These are phyloP conservation scores for Leccinum fuscescens DNA, from an alignment of 1,284 basidiomycete species.

Conservation along the genomic window DNA sequence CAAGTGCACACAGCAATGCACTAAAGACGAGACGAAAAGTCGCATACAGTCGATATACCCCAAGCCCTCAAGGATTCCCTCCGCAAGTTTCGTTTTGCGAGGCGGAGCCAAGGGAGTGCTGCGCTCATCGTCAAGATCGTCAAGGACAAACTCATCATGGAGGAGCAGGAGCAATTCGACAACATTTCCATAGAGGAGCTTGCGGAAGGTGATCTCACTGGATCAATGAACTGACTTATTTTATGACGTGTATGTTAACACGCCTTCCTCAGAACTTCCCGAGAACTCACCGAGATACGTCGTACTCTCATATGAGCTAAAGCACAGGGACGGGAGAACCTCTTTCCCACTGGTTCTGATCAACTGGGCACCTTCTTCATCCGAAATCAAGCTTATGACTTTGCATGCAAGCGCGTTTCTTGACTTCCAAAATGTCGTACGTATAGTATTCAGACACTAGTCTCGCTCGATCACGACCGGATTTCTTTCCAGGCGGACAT, in stretches of 20 bases:
- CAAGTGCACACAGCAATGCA: not conserved
- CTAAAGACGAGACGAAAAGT: slow-evolving; percentile 41
- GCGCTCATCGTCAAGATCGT: slow-evolving; percentile 88
- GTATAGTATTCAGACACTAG: slow-evolving; percentile 24
- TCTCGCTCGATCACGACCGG: slow-evolving; percentile 2
- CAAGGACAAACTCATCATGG: slow-evolving; percentile 75
- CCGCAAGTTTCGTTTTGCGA: slow-evolving; percentile 81
- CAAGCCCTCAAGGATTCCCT: slow-evolving; percentile 71
- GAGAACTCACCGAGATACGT: slow-evolving; percentile 89
- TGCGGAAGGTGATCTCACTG: slow-evolving; percentile 62
- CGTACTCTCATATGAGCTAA: slow-evolving; percentile 79
- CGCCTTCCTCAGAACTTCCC: slow-evolving; percentile 69
- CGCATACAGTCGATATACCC: slow-evolving; percentile 82
- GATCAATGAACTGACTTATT: not conserved
- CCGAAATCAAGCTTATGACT: slow-evolving; percentile 75
- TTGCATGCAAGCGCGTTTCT: slow-evolving; percentile 81
- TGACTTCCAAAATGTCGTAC: slow-evolving; percentile 75
- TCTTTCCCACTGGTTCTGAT: slow-evolving; percentile 83
- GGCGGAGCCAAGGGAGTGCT: slow-evolving; percentile 64
- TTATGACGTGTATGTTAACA: not conserved
- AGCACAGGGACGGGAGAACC: slow-evolving; percentile 79
- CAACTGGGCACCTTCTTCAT: slow-evolving; percentile 81
- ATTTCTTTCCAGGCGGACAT: slow-evolving; percentile 55
- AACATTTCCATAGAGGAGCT: slow-evolving; percentile 78
- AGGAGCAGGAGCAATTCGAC: slow-evolving; percentile 79